phyloP scores from a whole-genome alignment of 495 filamentous ascomycete genomes.

The Penicillium coffeae region DNA sequence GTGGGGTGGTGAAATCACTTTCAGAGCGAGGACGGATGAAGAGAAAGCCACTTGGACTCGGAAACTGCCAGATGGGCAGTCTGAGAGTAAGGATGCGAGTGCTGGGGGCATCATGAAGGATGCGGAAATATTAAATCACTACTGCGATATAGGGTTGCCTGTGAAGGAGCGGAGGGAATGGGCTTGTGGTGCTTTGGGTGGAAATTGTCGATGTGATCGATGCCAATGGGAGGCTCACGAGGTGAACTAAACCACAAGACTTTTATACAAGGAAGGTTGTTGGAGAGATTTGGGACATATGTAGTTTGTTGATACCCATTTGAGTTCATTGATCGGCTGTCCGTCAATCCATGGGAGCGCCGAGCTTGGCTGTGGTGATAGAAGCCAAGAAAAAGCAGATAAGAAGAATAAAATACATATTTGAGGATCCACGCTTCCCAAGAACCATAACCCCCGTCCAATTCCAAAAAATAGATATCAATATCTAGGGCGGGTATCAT shows the following conservation, averaged over 20 bases:
- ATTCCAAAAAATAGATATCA: no score
- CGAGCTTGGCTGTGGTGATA: not conserved
- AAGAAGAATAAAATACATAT: not conserved
- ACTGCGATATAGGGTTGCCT: slow-evolving; percentile 79
- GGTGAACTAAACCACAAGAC: slow-evolving; percentile 3
- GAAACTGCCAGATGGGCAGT: slow-evolving; percentile 13
- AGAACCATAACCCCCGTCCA: not conserved
- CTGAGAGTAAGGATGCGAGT: slow-evolving; percentile 17
- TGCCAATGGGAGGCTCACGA: slow-evolving; percentile 59
- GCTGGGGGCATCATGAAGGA: slow-evolving; percentile 62
- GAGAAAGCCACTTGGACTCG: slow-evolving; percentile 48
- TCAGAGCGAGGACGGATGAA: slow-evolving; percentile 44
- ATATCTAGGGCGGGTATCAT: no score
- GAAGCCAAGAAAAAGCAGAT: not conserved
- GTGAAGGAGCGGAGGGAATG: slow-evolving; percentile 83
- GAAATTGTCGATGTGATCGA: slow-evolving; percentile 75
- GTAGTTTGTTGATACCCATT: not conserved
- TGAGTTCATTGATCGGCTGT: not conserved
- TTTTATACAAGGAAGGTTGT: not conserved
- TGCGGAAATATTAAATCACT: slow-evolving; percentile 87
- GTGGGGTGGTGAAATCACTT: slow-evolving; percentile 80
- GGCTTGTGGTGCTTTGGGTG: slow-evolving; percentile 80
- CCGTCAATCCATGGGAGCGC: not conserved
- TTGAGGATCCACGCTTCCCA: not conserved
- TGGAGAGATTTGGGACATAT: not conserved